Conservation (phyloP, 208 protist species). For the Wallacemonas collosoma region DNA sequence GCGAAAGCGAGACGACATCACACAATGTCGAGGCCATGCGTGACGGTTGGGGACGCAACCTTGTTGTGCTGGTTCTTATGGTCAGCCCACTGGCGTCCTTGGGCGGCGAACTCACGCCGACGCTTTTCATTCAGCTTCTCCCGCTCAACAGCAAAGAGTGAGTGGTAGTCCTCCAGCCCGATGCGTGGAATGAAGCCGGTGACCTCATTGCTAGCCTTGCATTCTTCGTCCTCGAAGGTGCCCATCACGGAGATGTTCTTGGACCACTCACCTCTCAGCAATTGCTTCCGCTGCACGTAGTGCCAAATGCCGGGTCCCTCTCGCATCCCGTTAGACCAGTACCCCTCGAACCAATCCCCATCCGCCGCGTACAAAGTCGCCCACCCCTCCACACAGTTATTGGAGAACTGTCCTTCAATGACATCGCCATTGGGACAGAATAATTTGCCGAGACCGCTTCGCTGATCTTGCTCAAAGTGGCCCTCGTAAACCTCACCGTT, state of each 20-base stretch:
- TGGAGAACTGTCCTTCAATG: slow-evolving; percentile 77
- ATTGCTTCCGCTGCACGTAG: slow-evolving; percentile 73
- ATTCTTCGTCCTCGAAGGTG: slow-evolving; percentile 73
- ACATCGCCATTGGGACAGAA: slow-evolving; percentile 84
- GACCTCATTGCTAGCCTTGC: slow-evolving; percentile 52
- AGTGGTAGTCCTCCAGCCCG: slow-evolving; percentile 60
- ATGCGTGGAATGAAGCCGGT: slow-evolving; percentile 84
- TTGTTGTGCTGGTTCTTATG: slow-evolving; percentile 20
- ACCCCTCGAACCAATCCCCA: slow-evolving; percentile 90
- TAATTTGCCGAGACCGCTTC: slow-evolving; percentile 74
- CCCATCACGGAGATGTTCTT: slow-evolving; percentile 78
- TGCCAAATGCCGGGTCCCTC: slow-evolving; percentile 89
- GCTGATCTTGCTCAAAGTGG: slow-evolving; percentile 64
- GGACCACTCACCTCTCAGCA: slow-evolving; percentile 84
- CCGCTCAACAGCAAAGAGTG: slow-evolving; percentile 63
- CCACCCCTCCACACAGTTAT: slow-evolving; percentile 72
- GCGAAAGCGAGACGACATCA: background rate
- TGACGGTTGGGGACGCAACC: background rate
- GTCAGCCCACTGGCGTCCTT: slow-evolving; percentile 56
- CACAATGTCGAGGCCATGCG: slow-evolving; percentile 29
- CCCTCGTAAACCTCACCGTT: slow-evolving; percentile 92
- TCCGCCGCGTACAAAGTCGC: slow-evolving; percentile 61
- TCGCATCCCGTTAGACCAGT: slow-evolving; percentile 76
- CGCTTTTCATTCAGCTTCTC: slow-evolving; percentile 69
- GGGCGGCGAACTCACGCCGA: slow-evolving; percentile 42